Evolutionary conservation across 2,329 filamentous ascomycete genomes (phyloP).

Genomic region (Pestalotiopsis sp.): DNA sequence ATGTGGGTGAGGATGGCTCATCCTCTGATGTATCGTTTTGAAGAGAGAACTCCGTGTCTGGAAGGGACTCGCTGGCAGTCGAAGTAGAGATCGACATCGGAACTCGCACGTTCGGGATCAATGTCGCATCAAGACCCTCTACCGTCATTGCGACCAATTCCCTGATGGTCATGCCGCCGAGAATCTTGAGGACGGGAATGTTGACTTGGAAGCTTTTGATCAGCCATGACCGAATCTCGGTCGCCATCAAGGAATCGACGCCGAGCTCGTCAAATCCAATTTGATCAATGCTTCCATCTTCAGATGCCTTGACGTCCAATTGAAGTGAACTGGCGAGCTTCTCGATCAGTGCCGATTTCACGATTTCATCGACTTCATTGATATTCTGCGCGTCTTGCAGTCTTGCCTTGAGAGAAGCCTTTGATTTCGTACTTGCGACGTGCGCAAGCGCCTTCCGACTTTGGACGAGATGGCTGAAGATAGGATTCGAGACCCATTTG

Average conservation of each 20-base stretch:
- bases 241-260: constrained; percentile 2
- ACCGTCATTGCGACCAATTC: too few species aligned
- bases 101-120: too few species aligned
- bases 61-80: too few species aligned
- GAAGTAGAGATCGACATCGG: too few species aligned
- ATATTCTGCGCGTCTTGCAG: not conserved
- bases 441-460: too few species aligned
- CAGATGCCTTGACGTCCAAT: not conserved
- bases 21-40: too few species aligned
- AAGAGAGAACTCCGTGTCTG: too few species aligned
- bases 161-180: constrained; percentile 26
- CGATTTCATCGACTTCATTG: not conserved
- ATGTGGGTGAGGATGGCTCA: too few species aligned
- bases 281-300: constrained; percentile 19
- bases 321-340: not conserved
- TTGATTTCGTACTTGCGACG: not conserved
- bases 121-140: too few species aligned
- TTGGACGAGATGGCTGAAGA: not conserved
- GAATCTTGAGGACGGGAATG: constrained; percentile 42
- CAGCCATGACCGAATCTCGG: not conserved
- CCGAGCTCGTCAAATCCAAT: not conserved
- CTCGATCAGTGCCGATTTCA: not conserved
- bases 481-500: not conserved
- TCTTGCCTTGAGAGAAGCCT: not conserved
- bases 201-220: constrained; percentile 30